Evolutionary conservation across 495 filamentous ascomycete genomes (phyloP).

Genomic region (Copromyces sp.): DNA sequence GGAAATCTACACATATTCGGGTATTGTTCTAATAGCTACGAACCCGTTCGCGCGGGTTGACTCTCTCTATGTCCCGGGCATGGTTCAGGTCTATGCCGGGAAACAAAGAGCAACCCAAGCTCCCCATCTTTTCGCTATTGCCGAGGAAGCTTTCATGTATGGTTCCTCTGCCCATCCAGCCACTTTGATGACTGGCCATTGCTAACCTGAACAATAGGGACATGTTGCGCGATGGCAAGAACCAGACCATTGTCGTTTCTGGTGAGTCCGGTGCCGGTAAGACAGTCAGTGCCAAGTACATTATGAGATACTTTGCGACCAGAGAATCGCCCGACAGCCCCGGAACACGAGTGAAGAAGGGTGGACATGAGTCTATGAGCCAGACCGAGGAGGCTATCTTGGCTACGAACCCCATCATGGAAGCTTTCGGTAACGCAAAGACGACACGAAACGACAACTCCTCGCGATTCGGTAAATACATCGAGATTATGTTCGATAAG

Average conservation of each 20-base stretch:
- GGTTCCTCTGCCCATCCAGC: conserved; percentile 11
- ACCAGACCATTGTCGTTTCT: conserved; percentile 97
- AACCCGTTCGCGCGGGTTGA: conserved; percentile 98
- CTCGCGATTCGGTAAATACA: conserved; percentile 97
- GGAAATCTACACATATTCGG: conserved; percentile 99
- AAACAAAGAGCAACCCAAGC: conserved; percentile 95
- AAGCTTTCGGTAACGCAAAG: conserved; percentile 98
- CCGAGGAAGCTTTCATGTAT: conserved; percentile 96
- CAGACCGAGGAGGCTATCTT: conserved; percentile 98
- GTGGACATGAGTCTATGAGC: conserved; percentile 74
- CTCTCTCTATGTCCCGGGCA: conserved; percentile 95
- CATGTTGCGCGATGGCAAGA: conserved; percentile 91
- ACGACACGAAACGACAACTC: conserved; percentile 99
- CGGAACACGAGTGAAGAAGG: conserved; percentile 64
- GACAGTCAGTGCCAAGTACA: conserved; percentile 98
- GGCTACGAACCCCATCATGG: conserved; percentile 98
- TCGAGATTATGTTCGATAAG: conserved; percentile 98
- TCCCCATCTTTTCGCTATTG: conserved; percentile 97
- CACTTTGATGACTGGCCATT: not conserved
- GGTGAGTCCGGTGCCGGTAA: conserved; percentile 98
- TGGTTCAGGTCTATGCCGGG: conserved; percentile 98
- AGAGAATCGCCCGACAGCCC: conserved; percentile 88
- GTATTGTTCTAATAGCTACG: conserved; percentile 96
- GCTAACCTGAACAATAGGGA: conserved; percentile 47
- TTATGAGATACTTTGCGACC: conserved; percentile 99